Evolutionary conservation across 192 early-diverging fungal genomes (phyloP), one percentile per base, ranked within the genome.

Genomic region (Backusella tuberculispora): DNA sequence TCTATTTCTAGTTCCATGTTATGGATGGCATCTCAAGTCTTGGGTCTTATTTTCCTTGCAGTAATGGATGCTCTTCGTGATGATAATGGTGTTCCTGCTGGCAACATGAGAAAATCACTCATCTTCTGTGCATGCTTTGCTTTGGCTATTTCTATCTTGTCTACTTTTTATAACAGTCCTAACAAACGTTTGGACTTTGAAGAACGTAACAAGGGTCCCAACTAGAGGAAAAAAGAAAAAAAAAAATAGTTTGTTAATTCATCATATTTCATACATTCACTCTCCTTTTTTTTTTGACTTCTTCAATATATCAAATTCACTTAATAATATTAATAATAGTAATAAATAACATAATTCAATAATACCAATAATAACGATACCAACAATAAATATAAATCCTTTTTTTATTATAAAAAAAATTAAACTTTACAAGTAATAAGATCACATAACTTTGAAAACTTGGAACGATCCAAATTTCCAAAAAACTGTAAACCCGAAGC

Each of bases 401-500:
- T 40, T 67, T 40, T 5, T 67, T 41, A 41, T 21, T 24, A 67
- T 38, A 67, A 12, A 38, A 9, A 43, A 8, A 26, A 24, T 46
- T 48, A 45, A 17, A 75, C 74, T 10, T 65, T 48, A 34, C 74
- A 75, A 26, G 74, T 75, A 43, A 47, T 67, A 19, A 67, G 6
- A 34, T 29, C 17, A 48, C 74, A 75, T 8, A 75, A 37, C 14
- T 69, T 66, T 50, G n/a, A 7, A 45, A 75, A 53, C 17, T 41
- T 65, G 24, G 67, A 50, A 9, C 66, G 40, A 50, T 68, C 66
- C 34, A 76, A 40, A 5, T 70, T 76, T 38, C 34, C 44, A 41
- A 91, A 92, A 83, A 92, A 92, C 60, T 80, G 84, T 65, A 93
- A 81, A 12, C 89, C 90, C 13, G 90, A 87, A 17, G 88, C 85